Percentiles rank a stretch among this genome's conserved stretches.
Conservation (phyloP, 805 yeast species). For the Ogataea kodamae region DNA sequence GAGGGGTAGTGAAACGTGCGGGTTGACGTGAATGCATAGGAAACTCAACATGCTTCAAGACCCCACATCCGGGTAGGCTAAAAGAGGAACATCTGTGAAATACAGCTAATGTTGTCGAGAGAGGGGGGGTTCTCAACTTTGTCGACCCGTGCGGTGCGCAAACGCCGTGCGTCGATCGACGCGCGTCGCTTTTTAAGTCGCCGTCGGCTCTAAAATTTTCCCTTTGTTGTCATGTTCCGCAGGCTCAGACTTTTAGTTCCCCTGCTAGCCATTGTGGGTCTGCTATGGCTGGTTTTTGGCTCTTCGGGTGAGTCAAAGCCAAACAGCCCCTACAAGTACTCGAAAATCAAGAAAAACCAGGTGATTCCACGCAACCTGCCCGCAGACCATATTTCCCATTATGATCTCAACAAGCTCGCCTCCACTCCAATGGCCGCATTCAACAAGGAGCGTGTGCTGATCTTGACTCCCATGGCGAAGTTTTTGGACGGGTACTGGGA, state of each 20-base stretch:
- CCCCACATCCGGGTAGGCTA: too few species aligned
- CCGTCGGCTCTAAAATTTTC: conserved; percentile 1
- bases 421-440: conserved; percentile 68
- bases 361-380: conserved; percentile 61
- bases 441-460: conserved; percentile 77
- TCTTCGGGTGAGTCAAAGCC: conserved; percentile 24
- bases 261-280: conserved; percentile 37
- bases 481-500: conserved; percentile 88
- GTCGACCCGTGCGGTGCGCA: too few species aligned
- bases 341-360: conserved; percentile 41
- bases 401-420: conserved; percentile 75
- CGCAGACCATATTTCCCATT: conserved; percentile 74
- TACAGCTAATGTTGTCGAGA: conserved; percentile 1
- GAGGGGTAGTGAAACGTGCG: conserved; percentile 6
- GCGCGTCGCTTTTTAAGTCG: too few species aligned
- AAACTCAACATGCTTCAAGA: too few species aligned
- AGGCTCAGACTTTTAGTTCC: conserved; percentile 49
- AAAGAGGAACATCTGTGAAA: too few species aligned
- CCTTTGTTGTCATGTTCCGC: conserved; percentile 26
- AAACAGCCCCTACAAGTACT: conserved; percentile 35
- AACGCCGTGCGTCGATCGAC: neutral
- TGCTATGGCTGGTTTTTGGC: conserved; percentile 42
- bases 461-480: conserved; percentile 86
- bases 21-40: too few species aligned
- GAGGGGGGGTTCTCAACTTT: too few species aligned